Conservation (phyloP, 169 alveolate genomes). For the Prorocentrum cordatum region DNA sequence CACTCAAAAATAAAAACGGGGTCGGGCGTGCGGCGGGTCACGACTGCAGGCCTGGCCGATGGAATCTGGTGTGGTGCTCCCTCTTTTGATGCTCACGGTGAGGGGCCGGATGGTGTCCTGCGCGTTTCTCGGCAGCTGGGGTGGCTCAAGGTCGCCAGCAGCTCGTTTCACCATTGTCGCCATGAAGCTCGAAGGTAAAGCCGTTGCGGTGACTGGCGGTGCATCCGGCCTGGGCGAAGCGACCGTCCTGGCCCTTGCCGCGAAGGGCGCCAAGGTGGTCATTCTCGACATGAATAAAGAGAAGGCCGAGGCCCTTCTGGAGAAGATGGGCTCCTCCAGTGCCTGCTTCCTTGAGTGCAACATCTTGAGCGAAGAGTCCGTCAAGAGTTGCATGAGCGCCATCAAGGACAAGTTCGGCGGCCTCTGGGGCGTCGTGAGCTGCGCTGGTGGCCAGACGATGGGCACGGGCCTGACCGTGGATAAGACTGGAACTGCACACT, state of each 20-base stretch:
- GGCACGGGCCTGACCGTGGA: slow-evolving; percentile 1
- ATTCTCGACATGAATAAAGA: background rate
- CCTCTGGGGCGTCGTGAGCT: slow-evolving; percentile 30
- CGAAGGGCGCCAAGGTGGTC: slow-evolving; percentile 29
- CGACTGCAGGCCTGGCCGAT: too few relatives aligned
- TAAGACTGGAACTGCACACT: background rate
- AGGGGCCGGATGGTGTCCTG: too few relatives aligned
- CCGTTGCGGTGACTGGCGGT: slow-evolving; percentile 41
- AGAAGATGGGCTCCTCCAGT: background rate
- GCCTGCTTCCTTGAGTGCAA: slow-evolving; percentile 25
- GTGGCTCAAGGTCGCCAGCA: too few relatives aligned
- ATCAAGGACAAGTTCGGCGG: slow-evolving; percentile 51
- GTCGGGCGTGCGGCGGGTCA: too few relatives aligned
- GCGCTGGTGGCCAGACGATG: slow-evolving; percentile 32
- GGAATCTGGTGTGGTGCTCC: too few relatives aligned
- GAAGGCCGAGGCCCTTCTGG: slow-evolving; percentile 21
- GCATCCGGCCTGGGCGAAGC: slow-evolving; percentile 37
- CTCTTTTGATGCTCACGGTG: too few relatives aligned
- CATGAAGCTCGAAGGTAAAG: slow-evolving; percentile 39
- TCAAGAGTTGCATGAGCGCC: slow-evolving; percentile 25
- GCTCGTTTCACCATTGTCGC: too few relatives aligned
- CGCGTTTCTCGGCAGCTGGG: too few relatives aligned
- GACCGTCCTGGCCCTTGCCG: background rate
- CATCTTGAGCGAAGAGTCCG: slow-evolving; percentile 23
- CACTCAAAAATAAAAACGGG: too few relatives aligned